Percentiles rank a stretch among this genome's conserved stretches.
phyloP scores from a whole-genome alignment of 1,284 basidiomycete species.

The Apiotrichum siamense region DNA sequence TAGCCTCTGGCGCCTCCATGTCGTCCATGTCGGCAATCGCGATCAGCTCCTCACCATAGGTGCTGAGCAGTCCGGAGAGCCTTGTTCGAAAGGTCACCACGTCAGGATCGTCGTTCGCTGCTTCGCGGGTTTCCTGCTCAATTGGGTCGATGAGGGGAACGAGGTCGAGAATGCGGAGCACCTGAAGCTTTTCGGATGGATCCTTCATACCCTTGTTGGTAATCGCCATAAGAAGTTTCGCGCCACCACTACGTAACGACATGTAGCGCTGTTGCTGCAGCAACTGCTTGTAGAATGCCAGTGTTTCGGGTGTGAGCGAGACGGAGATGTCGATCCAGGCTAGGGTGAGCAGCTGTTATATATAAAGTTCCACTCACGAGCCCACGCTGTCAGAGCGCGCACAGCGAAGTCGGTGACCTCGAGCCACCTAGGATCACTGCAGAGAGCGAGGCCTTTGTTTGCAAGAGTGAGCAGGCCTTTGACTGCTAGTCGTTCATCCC shows the following conservation, averaged over 20 bases:
- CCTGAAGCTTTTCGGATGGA: conserved; percentile 79
- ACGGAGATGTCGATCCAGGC: conserved; percentile 98
- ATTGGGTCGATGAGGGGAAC: conserved; percentile 71
- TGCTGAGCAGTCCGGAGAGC: conserved; percentile 77
- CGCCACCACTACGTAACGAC: conserved; percentile 71
- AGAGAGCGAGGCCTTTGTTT: conserved; percentile 61
- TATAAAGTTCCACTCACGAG: conserved; percentile 67
- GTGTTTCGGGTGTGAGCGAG: conserved; percentile 83
- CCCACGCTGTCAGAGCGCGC: conserved; percentile 86
- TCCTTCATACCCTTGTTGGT: conserved; percentile 90
- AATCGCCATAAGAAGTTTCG: conserved; percentile 72
- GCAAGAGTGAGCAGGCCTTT: conserved; percentile 80
- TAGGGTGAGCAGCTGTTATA: conserved; percentile 42
- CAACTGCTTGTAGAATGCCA: conserved; percentile 77
- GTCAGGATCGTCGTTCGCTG: conserved; percentile 62
- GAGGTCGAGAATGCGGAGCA: conserved; percentile 83
- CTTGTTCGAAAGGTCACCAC: conserved; percentile 84
- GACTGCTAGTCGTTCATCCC: conserved; percentile 81
- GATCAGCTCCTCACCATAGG: conserved; percentile 73
- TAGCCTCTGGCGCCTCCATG: conserved; percentile 54
- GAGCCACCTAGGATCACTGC: conserved; percentile 54
- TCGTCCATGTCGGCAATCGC: conserved; percentile 57
- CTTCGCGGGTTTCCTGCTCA: conserved; percentile 63
- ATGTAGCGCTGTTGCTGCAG: conserved; percentile 70
- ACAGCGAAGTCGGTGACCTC: conserved; percentile 86